Evolutionary conservation across 805 yeast genomes (phyloP), one percentile per base, ranked within the genome.

Genomic region (Cephaloascus albidus): DNA sequence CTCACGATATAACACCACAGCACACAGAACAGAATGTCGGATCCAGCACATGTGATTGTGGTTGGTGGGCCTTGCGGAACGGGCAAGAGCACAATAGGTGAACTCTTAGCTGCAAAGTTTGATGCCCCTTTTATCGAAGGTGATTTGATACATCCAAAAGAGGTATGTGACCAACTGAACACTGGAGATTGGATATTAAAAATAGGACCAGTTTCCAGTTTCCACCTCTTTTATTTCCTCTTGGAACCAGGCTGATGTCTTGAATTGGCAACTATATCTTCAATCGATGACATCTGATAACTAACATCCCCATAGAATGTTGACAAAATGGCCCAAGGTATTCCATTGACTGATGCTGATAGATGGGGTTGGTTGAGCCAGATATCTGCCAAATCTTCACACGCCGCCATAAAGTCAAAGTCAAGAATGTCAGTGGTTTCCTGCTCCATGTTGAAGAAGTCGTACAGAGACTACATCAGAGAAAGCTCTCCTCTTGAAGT

Each of bases 21-120:
- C n/a, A n/a, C n/a, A n/a, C n/a, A n/a, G n/a, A n/a, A n/a, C n/a
- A n/a, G n/a, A 31, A 31, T 31, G 33, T n/a, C 33, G 18, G 18
- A 31, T 31, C 18, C 33, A 6, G 15, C 33, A 6, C 18, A 31
- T n/a, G 75, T 78, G 2, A 57, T 76, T 23, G 78, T 88, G 2
- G 77, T 90, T 6, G 96, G 95, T 10, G 98, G 98, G 0, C 96
- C 97, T 1, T 89, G 96, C 0, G 97, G 97, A 6, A 84, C 96
- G 2, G 98, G 98, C 1, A 93, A 93, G 56, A 70, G 94, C 18
- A 85, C 96, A 2, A 73, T 84, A 17, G 95, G 85, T 0, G 61
- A 62, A 12, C 51, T 57, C 10, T 51, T 89, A 17, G 57, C 81
- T 0, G 43, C 60, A 17, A 52, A 59, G 18, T 68, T 76, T 16